Base-by-base conservation (phyloP, 768 basidiomycete genomes). In the Phaeotremella skinneri region DNA sequence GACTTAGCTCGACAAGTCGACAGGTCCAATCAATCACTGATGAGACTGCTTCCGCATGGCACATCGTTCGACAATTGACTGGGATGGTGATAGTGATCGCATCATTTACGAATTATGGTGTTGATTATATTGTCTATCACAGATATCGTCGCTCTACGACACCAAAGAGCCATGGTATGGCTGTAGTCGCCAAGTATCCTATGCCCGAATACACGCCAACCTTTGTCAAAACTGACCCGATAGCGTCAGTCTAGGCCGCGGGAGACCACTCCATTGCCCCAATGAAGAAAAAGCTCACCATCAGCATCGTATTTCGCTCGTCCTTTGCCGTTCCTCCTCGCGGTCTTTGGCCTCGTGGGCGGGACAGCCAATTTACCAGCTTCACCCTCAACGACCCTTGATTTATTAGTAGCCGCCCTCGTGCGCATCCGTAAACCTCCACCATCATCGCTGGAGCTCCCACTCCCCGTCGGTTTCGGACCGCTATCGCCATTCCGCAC, bases 191-290 rank as follows among this genome's bases (percentile, higher is more conserved):
- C 11, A 92, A 70, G 13, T 87, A 76, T 0, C 83, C 90, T 59
- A 98, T 94, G 0, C 93, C 92, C 51, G 83, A 82, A 73, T 97
- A 94, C 3, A 93, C 91, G 43, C 90, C 84, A 13, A 92, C 85
- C 79, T 92, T 93, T 26, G 91, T 92, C 61, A 92, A 76, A 6
- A 92, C 90, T 91, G 63, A 20, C 29, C 25, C 7, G 17, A 37
- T 9, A 56, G 71, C 61, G 52, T 63, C 61, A 23, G 59, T 60
- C 42, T 66, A 56, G 21, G 32, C n/a, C n/a, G 23, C 16, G 11
- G 11, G 37, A 11, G 37, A n/a, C 34, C 30, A 9, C 29, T 25
- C 3, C n/a, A 50, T 2, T 2, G 37, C 34, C 25, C 25, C 14
- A 17, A 34, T 16, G 14, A 39, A 3, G 3, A 13, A 13, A 14